phyloP scores from a whole-genome alignment of 306 rosid species.

The Cicer cuneatum region DNA sequence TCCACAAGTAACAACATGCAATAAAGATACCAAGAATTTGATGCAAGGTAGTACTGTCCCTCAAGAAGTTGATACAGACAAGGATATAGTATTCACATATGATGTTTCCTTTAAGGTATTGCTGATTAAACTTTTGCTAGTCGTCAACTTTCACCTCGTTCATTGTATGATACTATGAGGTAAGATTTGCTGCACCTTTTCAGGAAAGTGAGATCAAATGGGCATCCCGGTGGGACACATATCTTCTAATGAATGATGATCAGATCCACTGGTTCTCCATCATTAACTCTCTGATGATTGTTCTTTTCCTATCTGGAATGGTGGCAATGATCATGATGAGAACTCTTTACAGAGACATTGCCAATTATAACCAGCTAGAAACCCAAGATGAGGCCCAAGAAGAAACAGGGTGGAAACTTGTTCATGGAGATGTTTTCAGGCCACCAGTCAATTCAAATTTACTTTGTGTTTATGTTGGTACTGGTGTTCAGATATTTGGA shows the following conservation, averaged over 20 bases:
- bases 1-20: conserved; percentile 87
- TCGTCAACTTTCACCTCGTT: conserved; percentile 11
- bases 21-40: conserved; percentile 85
- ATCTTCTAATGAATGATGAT: conserved; percentile 99
- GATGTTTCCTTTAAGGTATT: conserved; percentile 95
- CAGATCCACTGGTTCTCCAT: conserved; percentile 99
- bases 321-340: conserved; percentile 99
- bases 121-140: conserved; percentile 36
- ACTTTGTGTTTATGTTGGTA: conserved; percentile 96
- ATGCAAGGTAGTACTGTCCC: conserved; percentile 87
- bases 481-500: conserved; percentile 93
- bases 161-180: conserved; percentile 23
- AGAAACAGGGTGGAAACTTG: conserved; percentile 99
- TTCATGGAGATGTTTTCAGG: conserved; percentile 95
- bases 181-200: conserved; percentile 26
- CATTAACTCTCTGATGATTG: conserved; percentile 97
- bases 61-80: conserved; percentile 83
- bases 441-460: conserved; percentile 86
- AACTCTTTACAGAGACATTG: conserved; percentile 94
- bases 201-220: conserved; percentile 96
- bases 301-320: conserved; percentile 99
- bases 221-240: conserved; percentile 99
- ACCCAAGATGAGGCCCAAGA: conserved; percentile 99
- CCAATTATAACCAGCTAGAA: conserved; percentile 97
- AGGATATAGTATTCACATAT: conserved; percentile 86